These are phyloP conservation scores for Eragrostis tef DNA, from an alignment of 202 grass and related monocot genomes.

Conservation along the genomic window DNA sequence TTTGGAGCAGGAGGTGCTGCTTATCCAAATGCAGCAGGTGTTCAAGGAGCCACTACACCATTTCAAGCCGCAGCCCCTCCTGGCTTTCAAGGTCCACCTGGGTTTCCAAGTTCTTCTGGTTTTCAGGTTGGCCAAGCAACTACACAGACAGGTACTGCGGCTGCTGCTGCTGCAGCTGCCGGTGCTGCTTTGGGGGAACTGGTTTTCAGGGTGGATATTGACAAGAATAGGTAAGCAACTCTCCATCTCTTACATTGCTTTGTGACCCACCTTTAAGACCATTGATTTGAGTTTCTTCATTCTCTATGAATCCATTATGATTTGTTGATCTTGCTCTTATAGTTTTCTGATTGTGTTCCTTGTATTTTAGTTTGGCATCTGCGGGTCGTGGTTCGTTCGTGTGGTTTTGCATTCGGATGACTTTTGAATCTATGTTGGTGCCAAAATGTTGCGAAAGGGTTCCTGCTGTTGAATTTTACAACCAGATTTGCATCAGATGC, in stretches of 20 bases:
- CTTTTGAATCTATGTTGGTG: conserved; percentile 85
- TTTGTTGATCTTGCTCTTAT: conserved; percentile 49
- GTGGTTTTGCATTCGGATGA: conserved; percentile 83
- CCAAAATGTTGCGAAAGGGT: conserved; percentile 76
- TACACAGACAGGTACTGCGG: conserved; percentile 63
- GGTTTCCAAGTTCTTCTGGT: conserved; percentile 74
- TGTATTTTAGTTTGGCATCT: conserved; percentile 85
- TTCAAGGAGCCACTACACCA: conserved; percentile 60
- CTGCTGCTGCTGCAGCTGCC: conserved; percentile 9
- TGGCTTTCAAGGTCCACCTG: conserved; percentile 79
- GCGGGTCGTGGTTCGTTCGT: conserved; percentile 76
- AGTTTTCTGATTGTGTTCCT: conserved; percentile 63
- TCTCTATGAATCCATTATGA: conserved; percentile 42
- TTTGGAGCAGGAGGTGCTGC: conserved; percentile 50
- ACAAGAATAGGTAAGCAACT: conserved; percentile 63
- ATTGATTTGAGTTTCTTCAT: conserved; percentile 35
- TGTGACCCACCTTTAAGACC: conserved; percentile 20
- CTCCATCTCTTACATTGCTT: conserved; percentile 33
- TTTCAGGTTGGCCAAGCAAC: conserved; percentile 64
- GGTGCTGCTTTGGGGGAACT: conserved; percentile 56
- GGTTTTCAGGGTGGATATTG: conserved; percentile 77
- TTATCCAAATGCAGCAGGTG: conserved; percentile 54
- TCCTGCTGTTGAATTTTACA: conserved; percentile 76
- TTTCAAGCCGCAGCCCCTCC: conserved; percentile 63
- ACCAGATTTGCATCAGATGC: conserved; percentile 58